Percentiles rank a stretch among this genome's conserved stretches.
Evolutionary conservation across 768 basidiomycete genomes (phyloP).

Genomic region (Serendipita sp.): DNA sequence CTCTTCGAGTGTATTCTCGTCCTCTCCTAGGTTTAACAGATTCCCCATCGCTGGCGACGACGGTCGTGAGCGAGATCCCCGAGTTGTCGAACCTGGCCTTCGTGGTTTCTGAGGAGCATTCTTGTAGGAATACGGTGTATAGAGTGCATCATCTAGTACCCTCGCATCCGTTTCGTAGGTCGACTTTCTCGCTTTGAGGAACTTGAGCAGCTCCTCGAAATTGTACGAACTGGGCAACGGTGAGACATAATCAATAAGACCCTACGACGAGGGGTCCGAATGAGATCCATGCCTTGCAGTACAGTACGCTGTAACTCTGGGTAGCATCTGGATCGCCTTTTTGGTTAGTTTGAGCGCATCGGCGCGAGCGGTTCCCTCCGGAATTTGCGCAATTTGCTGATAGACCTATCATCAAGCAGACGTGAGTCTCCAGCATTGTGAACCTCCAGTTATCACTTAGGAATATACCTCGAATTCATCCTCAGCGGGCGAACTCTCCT

Average conservation of each 20-base stretch:
- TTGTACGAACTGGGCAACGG: constrained; percentile 55
- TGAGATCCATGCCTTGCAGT: constrained; percentile 55
- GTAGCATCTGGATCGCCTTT: constrained; percentile 82
- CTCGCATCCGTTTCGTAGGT: constrained; percentile 79
- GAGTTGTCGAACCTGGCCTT: constrained; percentile 14
- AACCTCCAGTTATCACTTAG: background rate
- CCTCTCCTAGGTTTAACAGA: constrained; percentile 9
- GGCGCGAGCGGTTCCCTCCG: constrained; percentile 81
- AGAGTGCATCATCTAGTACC: constrained; percentile 82
- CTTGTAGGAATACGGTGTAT: constrained; percentile 71
- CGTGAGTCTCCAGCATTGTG: background rate
- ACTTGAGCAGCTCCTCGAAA: constrained; percentile 73
- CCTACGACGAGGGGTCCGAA: background rate
- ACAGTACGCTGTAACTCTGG: constrained; percentile 91
- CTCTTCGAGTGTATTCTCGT: constrained; percentile 20
- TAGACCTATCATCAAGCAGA: constrained; percentile 43
- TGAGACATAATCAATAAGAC: background rate
- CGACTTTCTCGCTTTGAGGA: constrained; percentile 66
- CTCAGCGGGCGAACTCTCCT: constrained; percentile 32
- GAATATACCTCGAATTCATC: constrained; percentile 40
- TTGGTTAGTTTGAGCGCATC: constrained; percentile 85
- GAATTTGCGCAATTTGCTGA: constrained; percentile 84
- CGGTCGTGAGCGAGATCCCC: constrained; percentile 12
- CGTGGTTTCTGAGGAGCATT: constrained; percentile 24
- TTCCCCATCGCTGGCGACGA: constrained; percentile 10